Evolutionary conservation across 2,329 filamentous ascomycete genomes (phyloP).

Genomic region (Scedosporium apiospermum): DNA sequence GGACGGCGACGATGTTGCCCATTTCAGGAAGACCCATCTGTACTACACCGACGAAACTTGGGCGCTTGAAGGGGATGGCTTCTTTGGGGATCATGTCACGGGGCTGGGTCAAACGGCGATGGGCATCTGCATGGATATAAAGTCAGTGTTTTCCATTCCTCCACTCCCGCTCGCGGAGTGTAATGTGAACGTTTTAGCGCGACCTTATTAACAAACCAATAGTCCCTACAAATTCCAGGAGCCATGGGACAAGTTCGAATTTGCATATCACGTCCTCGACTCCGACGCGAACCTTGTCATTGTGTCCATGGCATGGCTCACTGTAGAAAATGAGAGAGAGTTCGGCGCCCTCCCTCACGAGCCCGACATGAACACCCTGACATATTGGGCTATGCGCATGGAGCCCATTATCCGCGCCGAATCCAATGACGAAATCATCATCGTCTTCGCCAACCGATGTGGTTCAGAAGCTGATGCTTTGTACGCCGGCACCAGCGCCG

Average conservation of each 20-base stretch:
- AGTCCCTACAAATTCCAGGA: slow-evolving; percentile 29
- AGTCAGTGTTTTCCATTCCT: slow-evolving; percentile 28
- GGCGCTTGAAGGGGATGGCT: slow-evolving; percentile 44
- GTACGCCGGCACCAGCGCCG: slow-evolving; percentile 66
- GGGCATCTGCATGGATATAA: slow-evolving; percentile 59
- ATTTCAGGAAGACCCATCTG: slow-evolving; percentile 50
- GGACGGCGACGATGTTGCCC: slow-evolving; percentile 50
- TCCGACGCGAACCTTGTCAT: slow-evolving; percentile 53
- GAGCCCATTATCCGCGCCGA: slow-evolving; percentile 52
- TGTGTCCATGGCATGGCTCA: slow-evolving; percentile 72
- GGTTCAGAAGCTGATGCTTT: slow-evolving; percentile 56
- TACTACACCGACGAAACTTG: slow-evolving; percentile 50
- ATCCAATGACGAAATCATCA: slow-evolving; percentile 47
- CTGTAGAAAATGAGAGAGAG: slow-evolving; percentile 36
- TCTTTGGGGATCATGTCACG: slow-evolving; percentile 33
- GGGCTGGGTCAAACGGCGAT: slow-evolving; percentile 43
- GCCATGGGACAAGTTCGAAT: slow-evolving; percentile 29
- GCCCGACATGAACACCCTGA: slow-evolving; percentile 63
- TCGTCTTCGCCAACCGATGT: slow-evolving; percentile 62
- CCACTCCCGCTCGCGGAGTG: background rate
- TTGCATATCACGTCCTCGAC: slow-evolving; percentile 47
- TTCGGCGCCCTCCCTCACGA: slow-evolving; percentile 41
- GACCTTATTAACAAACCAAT: background rate
- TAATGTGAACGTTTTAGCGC: background rate
- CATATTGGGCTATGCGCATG: slow-evolving; percentile 66